These are phyloP conservation scores for Didymellaceae sp. DNA, from an alignment of 2,329 filamentous ascomycete species.

Conservation along the genomic window DNA sequence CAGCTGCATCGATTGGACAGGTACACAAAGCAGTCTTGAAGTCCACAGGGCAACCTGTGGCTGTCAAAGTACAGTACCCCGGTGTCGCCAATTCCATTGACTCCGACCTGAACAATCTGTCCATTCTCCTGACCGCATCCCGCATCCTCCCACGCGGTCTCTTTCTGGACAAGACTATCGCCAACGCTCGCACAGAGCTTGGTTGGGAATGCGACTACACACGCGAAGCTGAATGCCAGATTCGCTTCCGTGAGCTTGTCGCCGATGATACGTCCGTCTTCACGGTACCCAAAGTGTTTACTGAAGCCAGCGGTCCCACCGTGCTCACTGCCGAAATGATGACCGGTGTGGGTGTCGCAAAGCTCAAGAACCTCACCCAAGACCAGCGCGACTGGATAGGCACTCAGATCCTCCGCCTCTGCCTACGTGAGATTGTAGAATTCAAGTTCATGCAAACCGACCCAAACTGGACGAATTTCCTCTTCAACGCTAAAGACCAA, in stretches of 20 bases:
- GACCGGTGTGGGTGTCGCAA: constrained; percentile 84
- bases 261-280: constrained; percentile 76
- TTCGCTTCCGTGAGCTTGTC: constrained; percentile 79
- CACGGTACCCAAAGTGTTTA: constrained; percentile 76
- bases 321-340: constrained; percentile 95
- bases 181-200: constrained; percentile 88
- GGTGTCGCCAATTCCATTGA: constrained; percentile 96
- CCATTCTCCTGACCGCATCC: constrained; percentile 87
- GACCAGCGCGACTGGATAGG: constrained; percentile 94
- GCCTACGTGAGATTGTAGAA: constrained; percentile 88
- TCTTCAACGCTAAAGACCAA: constrained; percentile 76
- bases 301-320: constrained; percentile 80
- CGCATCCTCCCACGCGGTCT: constrained; percentile 88
- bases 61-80: constrained; percentile 97
- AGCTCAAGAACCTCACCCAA: constrained; percentile 76
- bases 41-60: constrained; percentile 76
- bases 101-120: constrained; percentile 93
- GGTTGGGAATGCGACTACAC: constrained; percentile 97
- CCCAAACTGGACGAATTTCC: constrained; percentile 99
- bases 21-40: constrained; percentile 86
- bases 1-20: constrained; percentile 95
- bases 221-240: constrained; percentile 82
- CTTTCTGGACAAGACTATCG: constrained; percentile 96
- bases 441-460: constrained; percentile 99
- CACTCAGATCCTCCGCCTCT: constrained; percentile 88